These are phyloP conservation scores for Flaveria brownii DNA, from an alignment of 129 eudicot genomes.

Conservation along the genomic window DNA sequence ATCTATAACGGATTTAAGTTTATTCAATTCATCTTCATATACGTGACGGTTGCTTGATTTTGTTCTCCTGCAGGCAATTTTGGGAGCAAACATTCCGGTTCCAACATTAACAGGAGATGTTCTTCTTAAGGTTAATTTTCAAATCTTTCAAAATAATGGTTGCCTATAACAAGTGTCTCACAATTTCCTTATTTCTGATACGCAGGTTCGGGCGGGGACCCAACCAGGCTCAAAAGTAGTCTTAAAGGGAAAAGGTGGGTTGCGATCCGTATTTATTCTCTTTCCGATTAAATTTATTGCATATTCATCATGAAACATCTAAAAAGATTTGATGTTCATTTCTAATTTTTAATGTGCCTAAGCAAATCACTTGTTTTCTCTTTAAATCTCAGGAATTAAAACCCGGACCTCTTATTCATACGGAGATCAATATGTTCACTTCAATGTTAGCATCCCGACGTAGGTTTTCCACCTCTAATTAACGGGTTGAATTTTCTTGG, in stretches of 20 bases:
- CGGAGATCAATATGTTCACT: constrained; percentile 84
- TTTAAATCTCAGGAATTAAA: constrained; percentile 64
- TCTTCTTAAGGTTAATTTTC: constrained; percentile 62
- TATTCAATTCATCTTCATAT: background rate
- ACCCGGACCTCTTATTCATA: constrained; percentile 58
- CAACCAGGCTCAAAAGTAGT: constrained; percentile 90
- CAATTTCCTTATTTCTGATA: background rate
- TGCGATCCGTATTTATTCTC: background rate
- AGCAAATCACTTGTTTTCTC: background rate
- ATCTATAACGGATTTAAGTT: background rate
- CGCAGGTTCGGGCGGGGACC: constrained; percentile 86
- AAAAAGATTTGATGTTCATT: background rate
- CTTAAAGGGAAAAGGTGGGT: constrained; percentile 72
- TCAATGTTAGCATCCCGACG: constrained; percentile 82
- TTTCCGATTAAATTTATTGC: background rate
- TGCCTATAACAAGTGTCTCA: background rate
- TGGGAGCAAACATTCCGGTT: constrained; percentile 78
- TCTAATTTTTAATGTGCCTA: background rate
- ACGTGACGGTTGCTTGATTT: background rate
- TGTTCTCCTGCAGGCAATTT: constrained; percentile 61
- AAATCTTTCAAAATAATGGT: background rate
- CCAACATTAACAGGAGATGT: constrained; percentile 95
- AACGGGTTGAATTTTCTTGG: background rate
- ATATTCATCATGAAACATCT: background rate
- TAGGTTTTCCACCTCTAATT: constrained; percentile 32